Evolutionary conservation across 768 basidiomycete species (phyloP), one percentile per base, ranked within the genome.

Genomic region (Podaxis sp.): DNA sequence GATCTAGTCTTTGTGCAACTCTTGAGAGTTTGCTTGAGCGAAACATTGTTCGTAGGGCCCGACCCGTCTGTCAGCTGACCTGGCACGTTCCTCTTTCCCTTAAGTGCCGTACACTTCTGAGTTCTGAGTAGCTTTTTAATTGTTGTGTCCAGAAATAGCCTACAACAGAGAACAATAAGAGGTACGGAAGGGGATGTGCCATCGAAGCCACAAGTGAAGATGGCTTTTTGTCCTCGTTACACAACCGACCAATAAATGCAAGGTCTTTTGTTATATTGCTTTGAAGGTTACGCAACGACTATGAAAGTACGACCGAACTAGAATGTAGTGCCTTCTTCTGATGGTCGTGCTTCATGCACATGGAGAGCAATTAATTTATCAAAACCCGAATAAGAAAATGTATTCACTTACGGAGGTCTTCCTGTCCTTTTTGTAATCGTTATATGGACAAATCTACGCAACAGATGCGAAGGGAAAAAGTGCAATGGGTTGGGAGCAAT

Each of bases 141-240:
- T 59, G 58, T 59, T 28, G 1, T 52, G 4, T 20, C 49, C 38
- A 51, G 51, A 50, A 59, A 59, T 59, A 59, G 56, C 24, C 20
- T 44, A 37, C 13, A 30, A 3, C 22, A 36, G 20, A 12, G 38
- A 38, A 59, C 58, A 59, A 59, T 59, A 59, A 59, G 37, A 24
- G 17, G 20, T 15, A 1, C 17, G 52, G 37, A 36, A 38, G 58
- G 36, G 10, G 10, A 5, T 6, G 38, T 6, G 38, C 8, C 30
- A 15, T 13, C 48, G 12, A n/a, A 28, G 46, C 22, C 44, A 17
- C 15, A 20, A 6, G 17, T 54, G 17, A 3, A 36, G 8, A 57
- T 3, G 41, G 12, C 41, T n/a, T 36, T 57, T 57, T 57, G 56
- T 57, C 41, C 28, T 48, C 11, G 26, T 55, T 10, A 20, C 50